Percentiles rank a stretch among this genome's conserved stretches.
Evolutionary conservation across 257 asterid species (phyloP).

Genomic region (Gentiana straminea): DNA sequence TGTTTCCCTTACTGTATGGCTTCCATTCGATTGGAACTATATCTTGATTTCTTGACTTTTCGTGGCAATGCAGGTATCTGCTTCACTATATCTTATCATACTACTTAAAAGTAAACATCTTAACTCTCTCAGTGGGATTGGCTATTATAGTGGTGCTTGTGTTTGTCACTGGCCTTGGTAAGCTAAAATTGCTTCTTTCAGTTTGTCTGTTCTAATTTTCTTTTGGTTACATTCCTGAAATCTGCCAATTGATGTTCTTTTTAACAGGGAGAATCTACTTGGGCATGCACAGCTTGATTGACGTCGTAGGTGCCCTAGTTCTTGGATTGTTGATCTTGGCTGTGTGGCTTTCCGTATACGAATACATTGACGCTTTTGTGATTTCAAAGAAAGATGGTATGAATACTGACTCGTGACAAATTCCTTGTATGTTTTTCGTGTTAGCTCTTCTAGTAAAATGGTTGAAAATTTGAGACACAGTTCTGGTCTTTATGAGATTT

Average conservation of each 20-base stretch:
- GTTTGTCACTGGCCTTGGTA: slow-evolving; percentile 67
- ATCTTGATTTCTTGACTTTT: neutral
- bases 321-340: slow-evolving; percentile 65
- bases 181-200: slow-evolving; percentile 14
- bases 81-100: slow-evolving; percentile 52
- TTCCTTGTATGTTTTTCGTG: neutral
- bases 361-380: slow-evolving; percentile 47
- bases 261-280: slow-evolving; percentile 79
- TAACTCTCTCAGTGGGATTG: slow-evolving; percentile 31
- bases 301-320: slow-evolving; percentile 61
- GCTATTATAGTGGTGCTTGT: slow-evolving; percentile 43
- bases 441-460: neutral
- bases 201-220: slow-evolving; percentile 9
- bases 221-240: slow-evolving; percentile 5
- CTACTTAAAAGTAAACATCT: slow-evolving; percentile 24
- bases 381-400: slow-evolving; percentile 81
- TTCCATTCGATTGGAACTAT: neutral
- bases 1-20: slow-evolving; percentile 4
- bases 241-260: slow-evolving; percentile 8
- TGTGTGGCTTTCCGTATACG: slow-evolving; percentile 62
- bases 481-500: too few relatives aligned
- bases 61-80: slow-evolving; percentile 46
- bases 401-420: slow-evolving; percentile 8
- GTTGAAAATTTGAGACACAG: neutral
- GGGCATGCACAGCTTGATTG: slow-evolving; percentile 94